Evolutionary conservation across 345 rosid genomes (phyloP).

Genomic region (Eucalyptus erythrocorys): DNA sequence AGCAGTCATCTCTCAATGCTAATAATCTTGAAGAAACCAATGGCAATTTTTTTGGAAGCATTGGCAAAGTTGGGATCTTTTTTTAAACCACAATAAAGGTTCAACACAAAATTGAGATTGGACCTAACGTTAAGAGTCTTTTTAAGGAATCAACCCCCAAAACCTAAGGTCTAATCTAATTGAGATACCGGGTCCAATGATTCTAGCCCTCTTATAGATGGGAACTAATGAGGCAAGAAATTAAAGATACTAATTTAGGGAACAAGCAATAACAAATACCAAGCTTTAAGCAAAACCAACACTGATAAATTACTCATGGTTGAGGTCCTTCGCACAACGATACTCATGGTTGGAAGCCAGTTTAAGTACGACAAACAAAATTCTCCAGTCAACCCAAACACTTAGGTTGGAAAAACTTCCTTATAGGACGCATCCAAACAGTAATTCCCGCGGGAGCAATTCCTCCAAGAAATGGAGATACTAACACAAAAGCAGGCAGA

Average conservation of each 20-base stretch:
- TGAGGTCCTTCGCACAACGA: not conserved
- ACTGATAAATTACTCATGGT: not conserved
- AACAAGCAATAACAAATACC: not conserved
- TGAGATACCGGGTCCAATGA: not conserved
- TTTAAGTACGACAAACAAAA: accelerated
- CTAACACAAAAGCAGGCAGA: not conserved
- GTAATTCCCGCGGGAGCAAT: not conserved
- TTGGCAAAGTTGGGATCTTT: not conserved
- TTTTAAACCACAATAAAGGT: not conserved
- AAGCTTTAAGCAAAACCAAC: not conserved
- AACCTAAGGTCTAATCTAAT: not conserved
- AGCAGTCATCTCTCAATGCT: accelerated
- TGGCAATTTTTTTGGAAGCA: not conserved
- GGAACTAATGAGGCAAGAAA: not conserved
- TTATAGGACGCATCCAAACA: not conserved
- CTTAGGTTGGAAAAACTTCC: not conserved
- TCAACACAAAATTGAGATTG: accelerated
- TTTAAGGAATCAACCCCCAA: not conserved
- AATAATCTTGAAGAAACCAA: not conserved
- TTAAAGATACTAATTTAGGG: not conserved
- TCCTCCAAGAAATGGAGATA: not conserved
- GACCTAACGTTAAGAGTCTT: not conserved
- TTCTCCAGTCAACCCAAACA: not conserved
- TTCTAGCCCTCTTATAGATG: not conserved
- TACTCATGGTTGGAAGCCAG: not conserved